Base-by-base conservation (phyloP, 495 filamentous ascomycete genomes). In the Aspergillus olivimuriae region DNA sequence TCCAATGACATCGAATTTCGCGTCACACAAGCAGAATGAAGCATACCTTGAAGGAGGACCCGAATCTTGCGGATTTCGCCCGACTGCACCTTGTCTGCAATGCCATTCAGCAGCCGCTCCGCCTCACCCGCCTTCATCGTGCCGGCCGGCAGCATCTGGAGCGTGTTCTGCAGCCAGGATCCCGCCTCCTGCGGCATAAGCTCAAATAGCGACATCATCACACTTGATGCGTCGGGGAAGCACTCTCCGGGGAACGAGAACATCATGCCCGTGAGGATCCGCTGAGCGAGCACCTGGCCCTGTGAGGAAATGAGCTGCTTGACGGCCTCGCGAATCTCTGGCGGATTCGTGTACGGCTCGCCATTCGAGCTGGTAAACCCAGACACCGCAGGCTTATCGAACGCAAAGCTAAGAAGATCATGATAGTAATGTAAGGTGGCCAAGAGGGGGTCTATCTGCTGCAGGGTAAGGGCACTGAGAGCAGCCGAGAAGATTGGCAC, bases 201-300 rank as follows among this genome's bases (percentile, higher is more conserved):
- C 58, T 96, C 83, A 55, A 97, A 94, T 49, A 96, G 69, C 1
- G 78, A 82, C 54, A 99, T 80, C 47, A 97, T 66, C n/a, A 95
- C 86, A 9, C 89, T 87, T 18, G 86, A 92, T 4, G 89, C 89
- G 63, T 97, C 94, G 1, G 90, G 78, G 62, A 97, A 89, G 65
- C 89, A 96, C 58, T 95, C 94, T 34, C 81, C 77, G 0, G 92
- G 92, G 72, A 97, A 99, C 0, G 81, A 88, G 59, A 95, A 96
- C 90, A 99, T 96, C 89, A 99, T 91, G 48, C 92, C 92, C 4
- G 89, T 89, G 57, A 97, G 67, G 30, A 94, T 78, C 32, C 87
- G 86, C 60, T 94, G 89, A 16, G 87, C 76, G 24, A 99, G 72
- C 18, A 77, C 60, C 60, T 89, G 84, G 37, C 94, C 92, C 38